phyloP scores from a whole-genome alignment of 2,329 filamentous ascomycete genomes.

The Clonostachys sp. region DNA sequence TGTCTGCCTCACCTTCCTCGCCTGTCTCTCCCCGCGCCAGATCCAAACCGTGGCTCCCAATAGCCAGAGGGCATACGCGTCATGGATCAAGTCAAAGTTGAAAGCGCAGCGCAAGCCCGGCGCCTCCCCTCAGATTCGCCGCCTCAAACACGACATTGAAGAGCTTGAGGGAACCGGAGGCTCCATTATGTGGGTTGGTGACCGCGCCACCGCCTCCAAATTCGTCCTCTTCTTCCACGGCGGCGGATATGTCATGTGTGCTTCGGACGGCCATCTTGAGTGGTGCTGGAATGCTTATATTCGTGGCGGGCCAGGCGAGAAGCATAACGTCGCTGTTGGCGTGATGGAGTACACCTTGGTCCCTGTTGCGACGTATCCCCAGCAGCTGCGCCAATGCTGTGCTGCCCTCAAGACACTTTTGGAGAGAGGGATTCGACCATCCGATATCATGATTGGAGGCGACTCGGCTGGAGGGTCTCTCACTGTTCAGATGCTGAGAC shows the following conservation, averaged over 20 bases:
- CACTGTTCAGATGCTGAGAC: conserved; percentile 18
- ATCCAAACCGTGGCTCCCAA: neutral
- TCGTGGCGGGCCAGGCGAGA: too few species aligned
- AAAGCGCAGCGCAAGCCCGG: too few species aligned
- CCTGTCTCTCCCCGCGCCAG: neutral
- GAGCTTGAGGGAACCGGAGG: too few species aligned
- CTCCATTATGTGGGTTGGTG: neutral
- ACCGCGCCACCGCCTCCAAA: neutral
- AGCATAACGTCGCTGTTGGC: conserved; percentile 10
- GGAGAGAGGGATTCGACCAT: too few species aligned
- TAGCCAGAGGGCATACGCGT: neutral
- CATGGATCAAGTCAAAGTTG: neutral
- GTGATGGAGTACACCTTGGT: conserved; percentile 21
- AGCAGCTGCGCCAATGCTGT: conserved; percentile 13
- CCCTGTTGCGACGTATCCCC: conserved; percentile 16
- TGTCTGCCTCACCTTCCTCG: too few species aligned
- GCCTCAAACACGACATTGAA: too few species aligned
- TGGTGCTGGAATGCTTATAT: neutral
- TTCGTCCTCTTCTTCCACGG: conserved; percentile 1
- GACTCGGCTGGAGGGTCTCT: conserved; percentile 26
- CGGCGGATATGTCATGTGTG: conserved; percentile 2
- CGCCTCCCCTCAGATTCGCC: too few species aligned
- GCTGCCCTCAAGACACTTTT: conserved; percentile 11
- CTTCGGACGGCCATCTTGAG: neutral
- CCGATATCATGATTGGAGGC: conserved; percentile 19